A percentile compares a stretch with the other conserved stretches of the same genome.
These are phyloP conservation scores for Abelmoschus esculentus DNA, from an alignment of 345 rosid species.

Conservation along the genomic window DNA sequence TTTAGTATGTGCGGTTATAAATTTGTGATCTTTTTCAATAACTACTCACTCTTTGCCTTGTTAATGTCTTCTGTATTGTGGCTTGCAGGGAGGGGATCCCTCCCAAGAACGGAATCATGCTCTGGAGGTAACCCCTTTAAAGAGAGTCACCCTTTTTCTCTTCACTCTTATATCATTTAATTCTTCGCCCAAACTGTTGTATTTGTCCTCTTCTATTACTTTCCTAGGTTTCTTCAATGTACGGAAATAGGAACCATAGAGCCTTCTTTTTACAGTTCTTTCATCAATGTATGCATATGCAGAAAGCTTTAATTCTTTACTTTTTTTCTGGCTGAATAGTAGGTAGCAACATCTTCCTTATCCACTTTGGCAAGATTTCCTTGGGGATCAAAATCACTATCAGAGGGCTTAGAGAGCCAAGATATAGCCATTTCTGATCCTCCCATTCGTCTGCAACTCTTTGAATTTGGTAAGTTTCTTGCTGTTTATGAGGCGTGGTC, in stretches of 20 bases:
- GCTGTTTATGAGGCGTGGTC: background rate
- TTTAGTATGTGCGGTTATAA: background rate
- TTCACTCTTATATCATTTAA: background rate
- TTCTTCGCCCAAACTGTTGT: background rate
- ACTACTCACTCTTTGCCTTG: background rate
- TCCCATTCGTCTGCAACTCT: constrained; percentile 53
- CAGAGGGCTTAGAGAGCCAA: constrained; percentile 16
- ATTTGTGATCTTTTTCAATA: background rate
- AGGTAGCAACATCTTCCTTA: constrained; percentile 65
- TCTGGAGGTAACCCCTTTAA: constrained; percentile 44
- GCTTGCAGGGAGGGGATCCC: constrained; percentile 71
- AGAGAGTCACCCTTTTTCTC: background rate
- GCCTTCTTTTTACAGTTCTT: background rate
- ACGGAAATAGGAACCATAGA: background rate
- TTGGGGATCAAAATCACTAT: constrained; percentile 61
- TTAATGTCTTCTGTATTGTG: background rate
- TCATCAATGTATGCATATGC: background rate
- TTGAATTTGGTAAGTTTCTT: constrained; percentile 59
- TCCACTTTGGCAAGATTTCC: constrained; percentile 62
- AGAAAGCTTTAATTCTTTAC: background rate
- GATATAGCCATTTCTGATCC: constrained; percentile 25
- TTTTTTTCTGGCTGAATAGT: constrained; percentile 14
- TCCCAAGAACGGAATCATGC: constrained; percentile 48
- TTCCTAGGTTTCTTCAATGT: background rate
- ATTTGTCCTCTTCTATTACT: background rate